Conservation (phyloP, 495 filamentous ascomycete genomes). For the Aspergillus egyptiacus region DNA sequence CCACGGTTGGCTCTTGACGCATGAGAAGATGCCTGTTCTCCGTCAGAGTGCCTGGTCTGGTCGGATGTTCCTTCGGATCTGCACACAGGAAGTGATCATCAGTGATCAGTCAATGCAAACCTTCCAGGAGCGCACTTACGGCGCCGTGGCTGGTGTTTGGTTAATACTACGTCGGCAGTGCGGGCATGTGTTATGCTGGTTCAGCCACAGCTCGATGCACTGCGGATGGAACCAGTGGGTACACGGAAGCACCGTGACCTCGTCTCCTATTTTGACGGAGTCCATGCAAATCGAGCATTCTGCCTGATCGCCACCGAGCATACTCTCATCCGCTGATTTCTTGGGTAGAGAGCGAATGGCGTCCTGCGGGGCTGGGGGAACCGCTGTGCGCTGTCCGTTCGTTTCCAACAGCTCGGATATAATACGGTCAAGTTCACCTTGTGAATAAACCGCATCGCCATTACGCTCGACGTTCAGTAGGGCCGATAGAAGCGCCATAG, state of each 20-base stretch:
- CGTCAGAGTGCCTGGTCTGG: conserved; percentile 1
- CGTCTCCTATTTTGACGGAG: conserved; percentile 63
- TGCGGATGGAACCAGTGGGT: conserved; percentile 84
- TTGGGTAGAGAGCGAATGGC: conserved; percentile 71
- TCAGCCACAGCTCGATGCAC: conserved; percentile 75
- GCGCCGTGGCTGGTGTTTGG: conserved; percentile 8
- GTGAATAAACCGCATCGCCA: conserved; percentile 86
- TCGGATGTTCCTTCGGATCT: conserved; percentile 19
- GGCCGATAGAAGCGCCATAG: conserved; percentile 33
- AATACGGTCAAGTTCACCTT: conserved; percentile 86
- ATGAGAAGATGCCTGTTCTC: conserved; percentile 7
- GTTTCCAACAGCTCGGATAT: conserved; percentile 84
- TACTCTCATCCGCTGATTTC: conserved; percentile 56
- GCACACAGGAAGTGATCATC: conserved; percentile 3
- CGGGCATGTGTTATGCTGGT: conserved; percentile 85
- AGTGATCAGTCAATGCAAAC: conserved; percentile 1
- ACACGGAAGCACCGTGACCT: conserved; percentile 78
- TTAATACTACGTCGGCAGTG: conserved; percentile 77
- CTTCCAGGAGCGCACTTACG: conserved; percentile 20
- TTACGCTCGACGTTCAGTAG: conserved; percentile 56
- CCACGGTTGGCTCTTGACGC: conserved; percentile 19
- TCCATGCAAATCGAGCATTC: conserved; percentile 97
- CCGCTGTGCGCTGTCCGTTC: conserved; percentile 64
- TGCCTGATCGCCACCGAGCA: conserved; percentile 56
- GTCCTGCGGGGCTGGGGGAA: conserved; percentile 69